Percentiles rank a stretch among this genome's conserved stretches.
phyloP scores from a whole-genome alignment of 1,139 yeast genomes.

The Arxiozyma slooffiae region DNA sequence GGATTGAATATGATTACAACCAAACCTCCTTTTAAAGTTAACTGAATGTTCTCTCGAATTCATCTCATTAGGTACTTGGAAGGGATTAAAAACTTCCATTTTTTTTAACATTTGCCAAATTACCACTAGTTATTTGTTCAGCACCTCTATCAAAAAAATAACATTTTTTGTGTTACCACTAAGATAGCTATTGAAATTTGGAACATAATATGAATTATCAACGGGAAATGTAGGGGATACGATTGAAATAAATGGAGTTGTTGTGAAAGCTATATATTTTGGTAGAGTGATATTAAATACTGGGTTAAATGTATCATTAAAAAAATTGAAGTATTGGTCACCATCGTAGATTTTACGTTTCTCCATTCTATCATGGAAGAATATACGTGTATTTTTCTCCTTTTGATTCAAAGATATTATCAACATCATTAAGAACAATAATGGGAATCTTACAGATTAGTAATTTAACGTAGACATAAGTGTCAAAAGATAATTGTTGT shows the following conservation, averaged over 20 bases:
- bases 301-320: slow-evolving; percentile 91
- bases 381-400: slow-evolving; percentile 66
- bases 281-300: slow-evolving; percentile 60
- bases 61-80: slow-evolving; percentile 22
- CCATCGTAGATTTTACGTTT: slow-evolving; percentile 65
- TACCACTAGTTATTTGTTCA: slow-evolving; percentile 14
- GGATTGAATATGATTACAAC: slow-evolving; percentile 61
- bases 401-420: slow-evolving; percentile 64
- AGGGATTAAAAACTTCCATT: slow-evolving; percentile 27
- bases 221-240: slow-evolving; percentile 66
- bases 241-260: slow-evolving; percentile 73
- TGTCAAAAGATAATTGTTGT: slow-evolving; percentile 22
- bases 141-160: slow-evolving; percentile 24
- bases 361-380: slow-evolving; percentile 72
- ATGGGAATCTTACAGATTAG: slow-evolving; percentile 92
- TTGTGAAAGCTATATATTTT: slow-evolving; percentile 44
- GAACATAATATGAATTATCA: slow-evolving; percentile 46
- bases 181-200: slow-evolving; percentile 21
- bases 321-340: slow-evolving; percentile 64
- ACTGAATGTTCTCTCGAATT: slow-evolving; percentile 44
- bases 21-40: slow-evolving; percentile 65
- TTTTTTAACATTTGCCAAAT: slow-evolving; percentile 19
- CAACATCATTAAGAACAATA: slow-evolving; percentile 77
- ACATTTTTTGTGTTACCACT: slow-evolving; percentile 23
- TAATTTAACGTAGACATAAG: slow-evolving; percentile 74